phyloP scores from a whole-genome alignment of 2,329 filamentous ascomycete species.

The Juglanconis juglandina region DNA sequence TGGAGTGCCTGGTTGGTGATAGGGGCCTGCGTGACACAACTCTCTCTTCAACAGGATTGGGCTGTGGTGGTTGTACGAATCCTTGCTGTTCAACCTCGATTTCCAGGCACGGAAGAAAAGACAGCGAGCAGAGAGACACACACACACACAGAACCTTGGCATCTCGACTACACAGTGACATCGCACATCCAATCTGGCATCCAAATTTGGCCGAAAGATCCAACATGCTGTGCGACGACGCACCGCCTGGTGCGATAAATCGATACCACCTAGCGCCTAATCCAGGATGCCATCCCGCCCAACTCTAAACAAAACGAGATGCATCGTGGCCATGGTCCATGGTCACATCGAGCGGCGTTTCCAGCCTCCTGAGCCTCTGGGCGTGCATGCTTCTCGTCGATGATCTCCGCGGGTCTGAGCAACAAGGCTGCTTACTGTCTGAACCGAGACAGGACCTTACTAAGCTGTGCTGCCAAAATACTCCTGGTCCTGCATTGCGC shows the following conservation, averaged over 20 bases:
- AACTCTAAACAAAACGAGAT: slow-evolving; percentile 7
- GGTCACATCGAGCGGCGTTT: slow-evolving; percentile 11
- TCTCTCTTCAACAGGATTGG: background rate
- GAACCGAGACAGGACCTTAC: slow-evolving; percentile 4
- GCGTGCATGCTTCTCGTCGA: background rate
- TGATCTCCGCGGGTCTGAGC: background rate
- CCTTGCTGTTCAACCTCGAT: background rate
- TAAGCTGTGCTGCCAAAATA: slow-evolving; percentile 6
- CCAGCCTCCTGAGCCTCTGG: slow-evolving; percentile 1
- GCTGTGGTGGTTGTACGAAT: slow-evolving; percentile 12
- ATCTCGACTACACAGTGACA: background rate
- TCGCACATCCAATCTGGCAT: background rate
- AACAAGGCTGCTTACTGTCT: slow-evolving; percentile 9
- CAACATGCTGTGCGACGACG: slow-evolving; percentile 7
- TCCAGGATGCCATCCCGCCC: slow-evolving; percentile 7
- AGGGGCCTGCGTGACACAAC: background rate
- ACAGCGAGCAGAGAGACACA: background rate
- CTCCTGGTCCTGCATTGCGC: slow-evolving; percentile 2
- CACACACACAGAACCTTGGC: background rate
- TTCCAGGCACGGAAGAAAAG: background rate
- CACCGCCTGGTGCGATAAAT: slow-evolving; percentile 6
- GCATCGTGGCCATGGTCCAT: background rate
- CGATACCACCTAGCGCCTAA: slow-evolving; percentile 1
- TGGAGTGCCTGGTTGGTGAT: background rate
- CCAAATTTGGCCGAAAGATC: slow-evolving; percentile 2